Evolutionary conservation across 108 stramenopile species (phyloP).

Genomic region (Cylindrotheca fusiformis): DNA sequence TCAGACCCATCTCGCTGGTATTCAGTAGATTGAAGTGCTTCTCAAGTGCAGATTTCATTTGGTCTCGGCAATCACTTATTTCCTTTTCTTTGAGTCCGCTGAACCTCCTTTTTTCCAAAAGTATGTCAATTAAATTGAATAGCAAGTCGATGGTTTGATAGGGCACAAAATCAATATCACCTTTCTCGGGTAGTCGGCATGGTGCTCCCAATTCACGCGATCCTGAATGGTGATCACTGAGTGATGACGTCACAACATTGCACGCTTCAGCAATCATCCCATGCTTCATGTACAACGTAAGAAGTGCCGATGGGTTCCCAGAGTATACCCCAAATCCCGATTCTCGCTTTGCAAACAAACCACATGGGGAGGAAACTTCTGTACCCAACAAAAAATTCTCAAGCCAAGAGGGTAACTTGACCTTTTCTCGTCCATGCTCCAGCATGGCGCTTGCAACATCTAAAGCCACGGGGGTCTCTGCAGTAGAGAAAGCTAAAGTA

Average conservation of each 20-base stretch:
- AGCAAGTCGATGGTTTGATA: slow-evolving; percentile 72
- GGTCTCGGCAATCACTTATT: slow-evolving; percentile 27
- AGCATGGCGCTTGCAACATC: slow-evolving; percentile 62
- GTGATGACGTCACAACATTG: slow-evolving; percentile 42
- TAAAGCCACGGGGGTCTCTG: slow-evolving; percentile 47
- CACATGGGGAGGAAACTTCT: slow-evolving; percentile 12
- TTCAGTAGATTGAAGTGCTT: slow-evolving; percentile 45
- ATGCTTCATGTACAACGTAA: slow-evolving; percentile 58
- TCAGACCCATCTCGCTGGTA: slow-evolving; percentile 50
- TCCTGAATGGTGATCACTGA: slow-evolving; percentile 15
- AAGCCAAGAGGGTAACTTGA: slow-evolving; percentile 69
- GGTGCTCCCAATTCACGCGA: slow-evolving; percentile 22
- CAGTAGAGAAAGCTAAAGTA: slow-evolving; percentile 41
- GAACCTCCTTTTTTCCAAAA: slow-evolving; percentile 19
- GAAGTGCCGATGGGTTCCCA: slow-evolving; percentile 61
- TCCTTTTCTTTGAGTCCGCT: slow-evolving; percentile 4
- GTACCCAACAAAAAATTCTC: slow-evolving; percentile 53
- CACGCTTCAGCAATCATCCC: slow-evolving; percentile 71
- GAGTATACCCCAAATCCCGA: slow-evolving; percentile 10
- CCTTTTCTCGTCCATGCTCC: slow-evolving; percentile 14
- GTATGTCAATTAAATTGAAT: slow-evolving; percentile 58
- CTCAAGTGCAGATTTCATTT: slow-evolving; percentile 58
- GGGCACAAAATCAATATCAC: slow-evolving; percentile 77
- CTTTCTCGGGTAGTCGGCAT: slow-evolving; percentile 73
- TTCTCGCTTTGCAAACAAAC: slow-evolving; percentile 47